phyloP scores from a whole-genome alignment of 2,329 filamentous ascomycete genomes.

The Fusarium musae region DNA sequence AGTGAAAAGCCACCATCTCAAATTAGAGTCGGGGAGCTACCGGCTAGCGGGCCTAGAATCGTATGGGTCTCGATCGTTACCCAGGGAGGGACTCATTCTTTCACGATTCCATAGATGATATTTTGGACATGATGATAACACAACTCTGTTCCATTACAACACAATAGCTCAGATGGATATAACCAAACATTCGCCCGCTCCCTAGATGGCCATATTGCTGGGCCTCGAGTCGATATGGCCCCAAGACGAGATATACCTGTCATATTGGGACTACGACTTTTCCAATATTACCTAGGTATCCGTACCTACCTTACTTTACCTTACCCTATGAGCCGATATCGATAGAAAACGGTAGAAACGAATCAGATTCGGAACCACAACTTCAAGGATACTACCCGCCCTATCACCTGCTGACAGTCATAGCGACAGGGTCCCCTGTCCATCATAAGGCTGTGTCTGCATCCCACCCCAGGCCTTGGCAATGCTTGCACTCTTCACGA shows the following conservation, averaged over 20 bases:
- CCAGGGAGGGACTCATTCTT: background rate
- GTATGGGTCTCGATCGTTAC: constrained; percentile 7
- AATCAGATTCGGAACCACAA: constrained; percentile 3
- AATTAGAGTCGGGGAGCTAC: constrained; percentile 17
- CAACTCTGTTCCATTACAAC: background rate
- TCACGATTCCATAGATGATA: background rate
- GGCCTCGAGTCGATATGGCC: background rate
- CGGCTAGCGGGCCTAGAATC: constrained; percentile 3
- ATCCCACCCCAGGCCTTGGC: constrained; percentile 27
- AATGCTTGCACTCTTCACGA: constrained; percentile 34
- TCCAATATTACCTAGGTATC: background rate
- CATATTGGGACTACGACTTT: background rate
- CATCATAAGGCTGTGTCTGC: constrained; percentile 42
- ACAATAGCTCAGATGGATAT: too few species aligned
- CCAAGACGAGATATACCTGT: background rate
- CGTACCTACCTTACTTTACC: background rate
- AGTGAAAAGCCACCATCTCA: constrained; percentile 19
- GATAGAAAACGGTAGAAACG: constrained; percentile 4
- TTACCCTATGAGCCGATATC: background rate
- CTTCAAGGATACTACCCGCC: background rate
- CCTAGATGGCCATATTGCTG: background rate
- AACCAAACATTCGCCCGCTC: background rate
- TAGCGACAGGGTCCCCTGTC: constrained; percentile 29
- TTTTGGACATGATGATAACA: background rate
- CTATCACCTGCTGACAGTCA: constrained; percentile 32